Evolutionary conservation across 129 eudicot species (phyloP).

Genomic region (Ambrosia trifida): DNA sequence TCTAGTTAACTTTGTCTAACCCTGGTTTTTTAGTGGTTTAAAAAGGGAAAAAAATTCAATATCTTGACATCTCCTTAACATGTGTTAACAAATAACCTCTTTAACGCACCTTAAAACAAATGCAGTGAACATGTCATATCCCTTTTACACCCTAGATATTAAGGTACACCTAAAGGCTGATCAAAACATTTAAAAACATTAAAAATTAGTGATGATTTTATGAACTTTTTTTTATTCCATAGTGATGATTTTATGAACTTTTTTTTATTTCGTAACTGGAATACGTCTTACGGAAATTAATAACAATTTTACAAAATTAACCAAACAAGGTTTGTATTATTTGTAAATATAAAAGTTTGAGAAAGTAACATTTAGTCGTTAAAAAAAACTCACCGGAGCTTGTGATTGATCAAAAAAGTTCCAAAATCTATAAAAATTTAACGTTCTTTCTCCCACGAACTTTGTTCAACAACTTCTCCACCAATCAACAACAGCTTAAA

Average conservation of each 20-base stretch:
- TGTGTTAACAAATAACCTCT: no score
- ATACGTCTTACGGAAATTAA: background rate
- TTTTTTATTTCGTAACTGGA: no score
- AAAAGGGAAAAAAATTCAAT: no score
- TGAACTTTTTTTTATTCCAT: background rate
- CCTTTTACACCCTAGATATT: no score
- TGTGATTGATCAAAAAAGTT: conserved; percentile 24
- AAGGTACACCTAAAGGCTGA: no score
- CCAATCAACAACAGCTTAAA: conserved; percentile 51
- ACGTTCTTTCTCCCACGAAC: conserved; percentile 68
- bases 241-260: background rate
- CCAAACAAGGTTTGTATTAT: background rate
- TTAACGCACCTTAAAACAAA: no score
- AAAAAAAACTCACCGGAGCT: conserved; percentile 14
- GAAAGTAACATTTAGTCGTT: no score
- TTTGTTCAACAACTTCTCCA: conserved; percentile 61
- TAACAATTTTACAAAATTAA: background rate
- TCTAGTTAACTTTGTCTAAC: no score
- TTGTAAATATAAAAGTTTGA: no score
- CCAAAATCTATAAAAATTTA: conserved; percentile 8
- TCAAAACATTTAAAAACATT: background rate
- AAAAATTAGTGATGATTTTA: background rate
- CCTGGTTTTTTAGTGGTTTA: no score
- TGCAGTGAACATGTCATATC: no score
- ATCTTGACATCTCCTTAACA: no score